These are phyloP conservation scores for Ceratocystis smalleyi DNA, from an alignment of 2,329 filamentous ascomycete species.

Conservation along the genomic window DNA sequence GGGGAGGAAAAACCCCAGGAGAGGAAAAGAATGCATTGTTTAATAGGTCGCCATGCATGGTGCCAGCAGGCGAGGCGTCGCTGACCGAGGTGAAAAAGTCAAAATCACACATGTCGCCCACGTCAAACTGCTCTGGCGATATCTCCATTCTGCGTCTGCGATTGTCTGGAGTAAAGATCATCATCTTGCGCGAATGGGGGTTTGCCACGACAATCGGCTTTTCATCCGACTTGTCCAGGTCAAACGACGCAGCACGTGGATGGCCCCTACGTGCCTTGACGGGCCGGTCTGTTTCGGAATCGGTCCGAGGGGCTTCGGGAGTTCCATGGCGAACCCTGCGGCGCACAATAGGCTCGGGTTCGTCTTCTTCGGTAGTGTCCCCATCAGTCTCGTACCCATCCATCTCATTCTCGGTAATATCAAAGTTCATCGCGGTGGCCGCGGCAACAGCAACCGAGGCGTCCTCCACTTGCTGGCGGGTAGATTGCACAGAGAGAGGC, in stretches of 20 bases:
- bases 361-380: slow-evolving; percentile 46
- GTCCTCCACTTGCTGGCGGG: not conserved
- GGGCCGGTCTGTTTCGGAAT: slow-evolving; percentile 26
- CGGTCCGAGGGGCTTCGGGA: slow-evolving; percentile 35
- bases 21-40: not conserved
- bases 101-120: slow-evolving; percentile 32
- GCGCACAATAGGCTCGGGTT: slow-evolving; percentile 33
- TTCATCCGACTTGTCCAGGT: slow-evolving; percentile 36
- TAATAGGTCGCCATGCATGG: slow-evolving; percentile 65
- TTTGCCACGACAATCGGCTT: slow-evolving; percentile 46
- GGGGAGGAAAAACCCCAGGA: slow-evolving; percentile 21
- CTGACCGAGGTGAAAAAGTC: slow-evolving; percentile 15
- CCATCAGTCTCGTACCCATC: slow-evolving; percentile 47
- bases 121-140: slow-evolving; percentile 39
- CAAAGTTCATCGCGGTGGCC: slow-evolving; percentile 21
- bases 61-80: slow-evolving; percentile 43
- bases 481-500: not conserved
- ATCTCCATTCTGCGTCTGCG: slow-evolving; percentile 35
- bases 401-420: slow-evolving; percentile 26
- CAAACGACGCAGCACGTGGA: slow-evolving; percentile 40
- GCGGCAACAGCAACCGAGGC: not conserved
- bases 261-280: slow-evolving; percentile 27
- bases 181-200: slow-evolving; percentile 43
- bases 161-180: slow-evolving; percentile 43
- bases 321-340: slow-evolving; percentile 32